These are phyloP conservation scores for Aspergillus sp. DNA, from an alignment of 2,329 filamentous ascomycete genomes.

Conservation along the genomic window DNA sequence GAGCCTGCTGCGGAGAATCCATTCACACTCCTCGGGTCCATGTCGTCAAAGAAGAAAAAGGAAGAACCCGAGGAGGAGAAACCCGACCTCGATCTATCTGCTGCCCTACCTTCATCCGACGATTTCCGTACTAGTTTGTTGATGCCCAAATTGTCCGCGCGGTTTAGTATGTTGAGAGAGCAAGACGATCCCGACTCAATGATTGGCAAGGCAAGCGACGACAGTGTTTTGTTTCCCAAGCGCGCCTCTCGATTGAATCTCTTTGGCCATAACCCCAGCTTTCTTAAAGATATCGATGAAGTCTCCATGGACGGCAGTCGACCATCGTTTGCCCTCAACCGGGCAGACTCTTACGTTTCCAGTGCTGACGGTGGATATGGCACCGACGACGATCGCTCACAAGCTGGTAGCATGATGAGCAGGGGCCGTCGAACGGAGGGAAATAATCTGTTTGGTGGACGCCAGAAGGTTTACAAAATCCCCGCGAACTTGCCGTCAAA, in stretches of 20 bases:
- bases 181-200: constrained; percentile 88
- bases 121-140: constrained; percentile 93
- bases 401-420: constrained; percentile 71
- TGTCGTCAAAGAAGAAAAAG: constrained; percentile 48
- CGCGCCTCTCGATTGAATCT: constrained; percentile 73
- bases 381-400: constrained; percentile 61
- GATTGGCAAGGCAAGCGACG: constrained; percentile 89
- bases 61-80: constrained; percentile 49
- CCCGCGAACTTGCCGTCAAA: constrained; percentile 41
- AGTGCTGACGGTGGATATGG: constrained; percentile 53
- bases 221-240: constrained; percentile 82
- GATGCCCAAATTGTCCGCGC: constrained; percentile 89
- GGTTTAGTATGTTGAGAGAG: constrained; percentile 94
- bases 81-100: constrained; percentile 64
- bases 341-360: constrained; percentile 61
- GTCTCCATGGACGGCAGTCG: constrained; percentile 65
- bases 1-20: constrained; percentile 35
- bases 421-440: constrained; percentile 78
- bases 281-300: constrained; percentile 81
- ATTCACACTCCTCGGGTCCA: constrained; percentile 28
- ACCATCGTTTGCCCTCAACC: constrained; percentile 55
- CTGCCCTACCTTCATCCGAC: constrained; percentile 73
- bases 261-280: constrained; percentile 57
- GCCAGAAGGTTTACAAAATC: constrained; percentile 93
- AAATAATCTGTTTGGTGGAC: constrained; percentile 88